These are phyloP conservation scores for Gremmenia infestans DNA, from an alignment of 2,329 filamentous ascomycete genomes.

Conservation along the genomic window DNA sequence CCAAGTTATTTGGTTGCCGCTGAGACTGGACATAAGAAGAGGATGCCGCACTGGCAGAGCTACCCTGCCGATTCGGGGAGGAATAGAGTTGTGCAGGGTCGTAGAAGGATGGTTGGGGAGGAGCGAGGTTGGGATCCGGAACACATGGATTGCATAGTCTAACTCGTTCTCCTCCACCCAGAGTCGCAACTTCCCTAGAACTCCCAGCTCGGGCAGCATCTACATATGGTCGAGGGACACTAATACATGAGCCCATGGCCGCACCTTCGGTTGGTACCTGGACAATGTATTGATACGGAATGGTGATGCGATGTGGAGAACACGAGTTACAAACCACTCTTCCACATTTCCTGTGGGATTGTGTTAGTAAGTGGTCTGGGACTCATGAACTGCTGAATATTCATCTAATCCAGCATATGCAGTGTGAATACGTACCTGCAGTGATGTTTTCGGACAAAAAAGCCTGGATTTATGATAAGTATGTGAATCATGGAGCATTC, in stretches of 20 bases:
- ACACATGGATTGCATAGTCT: slow-evolving; percentile 70
- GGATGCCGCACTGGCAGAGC: slow-evolving; percentile 16
- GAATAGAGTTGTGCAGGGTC: slow-evolving; percentile 3
- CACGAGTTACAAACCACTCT: slow-evolving; percentile 85
- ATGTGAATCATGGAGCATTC: not conserved
- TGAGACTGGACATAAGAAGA: slow-evolving; percentile 7
- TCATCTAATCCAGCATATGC: not conserved
- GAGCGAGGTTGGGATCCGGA: slow-evolving; percentile 60
- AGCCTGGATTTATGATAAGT: slow-evolving; percentile 32
- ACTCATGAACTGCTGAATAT: not conserved
- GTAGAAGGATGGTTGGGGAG: slow-evolving; percentile 35
- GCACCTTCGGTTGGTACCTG: slow-evolving; percentile 51
- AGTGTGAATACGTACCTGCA: slow-evolving; percentile 58
- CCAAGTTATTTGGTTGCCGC: not conserved
- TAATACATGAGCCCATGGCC: slow-evolving; percentile 35
- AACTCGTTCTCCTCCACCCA: slow-evolving; percentile 63
- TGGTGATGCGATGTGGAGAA: slow-evolving; percentile 91
- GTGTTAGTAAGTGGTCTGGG: slow-evolving; percentile 3
- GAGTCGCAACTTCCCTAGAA: slow-evolving; percentile 20
- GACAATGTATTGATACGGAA: slow-evolving; percentile 89
- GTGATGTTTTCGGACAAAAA: slow-evolving; percentile 87
- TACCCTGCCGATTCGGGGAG: slow-evolving; percentile 10
- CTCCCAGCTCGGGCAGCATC: slow-evolving; percentile 18
- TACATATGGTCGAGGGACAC: slow-evolving; percentile 8
- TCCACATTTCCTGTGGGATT: slow-evolving; percentile 68